Evolutionary conservation across 1,284 basidiomycete genomes (phyloP), one percentile per base, ranked within the genome.

Genomic region (Rhizoctonia solani): DNA sequence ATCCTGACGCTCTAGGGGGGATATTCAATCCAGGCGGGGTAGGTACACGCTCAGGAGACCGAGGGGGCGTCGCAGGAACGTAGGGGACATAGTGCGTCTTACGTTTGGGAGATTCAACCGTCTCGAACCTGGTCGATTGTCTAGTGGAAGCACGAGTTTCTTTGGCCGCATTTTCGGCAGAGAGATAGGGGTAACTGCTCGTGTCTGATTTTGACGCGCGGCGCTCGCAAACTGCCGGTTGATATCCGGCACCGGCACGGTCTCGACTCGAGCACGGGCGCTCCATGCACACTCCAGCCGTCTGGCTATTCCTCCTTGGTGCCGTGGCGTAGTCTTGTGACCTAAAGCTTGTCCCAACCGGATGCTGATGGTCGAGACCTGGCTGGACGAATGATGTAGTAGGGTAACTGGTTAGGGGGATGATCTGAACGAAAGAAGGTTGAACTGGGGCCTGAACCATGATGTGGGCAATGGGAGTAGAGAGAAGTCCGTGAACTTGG

Each of bases 51-150:
- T 34, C 4, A 11, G 21, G 19, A 3, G 47, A 29, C 4, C n/a
- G 32, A 1, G 47, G 16, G 2, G 59, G 47, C 27, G 59, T 42
- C 21, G 59, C 59, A 13, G 59, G 59, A 14, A 63, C 34, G 19
- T 52, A 63, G 19, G 59, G 59, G 4, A 63, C 34, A 27, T 52
- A 63, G 19, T 63, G 59, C 46, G 50, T 5, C 30, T 63, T 63
- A 32, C 47, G 32, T 47, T 41, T 37, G 30, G n/a, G n/a, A n/a
- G 59, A 47, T 1, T 46, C 41, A 19, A 1, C 41, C n/a, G 59
- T 41, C 59, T 63, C 59, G n/a, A 8, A 29, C 21, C 4, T 13
- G 34, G 6, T 13, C 14, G 21, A n/a, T n/a, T n/a, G n/a, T n/a
- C 46, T 13, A 19, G 59, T 25, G 9, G 47, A 29, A n/a, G 29